phyloP scores from a whole-genome alignment of 768 basidiomycete genomes.

The Auriscalpium microsporum region DNA sequence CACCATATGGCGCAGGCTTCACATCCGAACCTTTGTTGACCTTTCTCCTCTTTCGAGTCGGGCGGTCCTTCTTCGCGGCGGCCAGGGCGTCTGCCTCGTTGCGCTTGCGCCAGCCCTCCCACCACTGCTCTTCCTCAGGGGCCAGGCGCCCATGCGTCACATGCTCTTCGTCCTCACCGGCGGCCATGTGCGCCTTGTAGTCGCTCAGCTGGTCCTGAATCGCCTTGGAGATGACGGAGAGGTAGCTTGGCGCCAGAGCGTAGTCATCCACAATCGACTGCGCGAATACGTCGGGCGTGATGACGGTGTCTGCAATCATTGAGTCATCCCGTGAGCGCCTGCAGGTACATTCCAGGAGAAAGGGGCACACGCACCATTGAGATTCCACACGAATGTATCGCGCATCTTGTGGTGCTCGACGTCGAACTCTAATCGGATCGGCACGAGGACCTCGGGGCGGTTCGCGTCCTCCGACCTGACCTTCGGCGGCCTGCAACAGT shows the following conservation, averaged over 20 bases:
- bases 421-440: conserved; percentile 94
- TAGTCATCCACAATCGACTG: conserved; percentile 91
- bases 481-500: conserved; percentile 46
- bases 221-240: conserved; percentile 60
- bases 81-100: conserved; percentile 28
- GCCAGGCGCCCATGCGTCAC: conserved; percentile 37
- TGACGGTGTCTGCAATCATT: conserved; percentile 58
- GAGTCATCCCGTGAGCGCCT: neutral
- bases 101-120: conserved; percentile 60
- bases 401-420: conserved; percentile 90
- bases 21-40: conserved; percentile 6
- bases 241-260: conserved; percentile 55
- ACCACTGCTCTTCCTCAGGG: conserved; percentile 49
- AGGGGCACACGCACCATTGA: conserved; percentile 60
- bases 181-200: conserved; percentile 58
- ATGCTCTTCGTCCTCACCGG: conserved; percentile 36
- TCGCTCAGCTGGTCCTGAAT: conserved; percentile 88
- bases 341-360: neutral
- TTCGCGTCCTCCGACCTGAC: conserved; percentile 47
- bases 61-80: conserved; percentile 20
- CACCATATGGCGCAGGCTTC: neutral
- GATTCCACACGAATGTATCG: conserved; percentile 96
- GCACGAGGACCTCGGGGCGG: conserved; percentile 76
- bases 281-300: conserved; percentile 87
- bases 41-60: conserved; percentile 14